Conservation (phyloP, 305 asterid species). For the Withania somnifera region DNA sequence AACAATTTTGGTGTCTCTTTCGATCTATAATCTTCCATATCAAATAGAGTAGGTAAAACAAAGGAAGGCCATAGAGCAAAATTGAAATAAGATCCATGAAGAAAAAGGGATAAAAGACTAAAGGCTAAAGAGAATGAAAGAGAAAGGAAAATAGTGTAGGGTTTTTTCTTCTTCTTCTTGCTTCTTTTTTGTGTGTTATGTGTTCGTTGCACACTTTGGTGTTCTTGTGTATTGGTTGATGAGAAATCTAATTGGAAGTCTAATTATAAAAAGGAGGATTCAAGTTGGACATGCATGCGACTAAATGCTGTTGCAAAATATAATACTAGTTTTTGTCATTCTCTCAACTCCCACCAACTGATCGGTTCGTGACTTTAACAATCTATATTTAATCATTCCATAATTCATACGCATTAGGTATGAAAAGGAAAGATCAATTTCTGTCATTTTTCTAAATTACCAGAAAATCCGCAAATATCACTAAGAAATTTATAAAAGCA, state of each 20-base stretch:
- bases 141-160: background rate
- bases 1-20: constrained; percentile 33
- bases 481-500: background rate
- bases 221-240: background rate
- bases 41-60: constrained; percentile 24
- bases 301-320: background rate
- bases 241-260: constrained; percentile 13
- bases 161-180: background rate
- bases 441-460: background rate
- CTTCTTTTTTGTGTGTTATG: background rate
- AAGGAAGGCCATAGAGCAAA: constrained; percentile 21
- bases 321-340: background rate
- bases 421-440: background rate
- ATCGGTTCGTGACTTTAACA: constrained; percentile 13
- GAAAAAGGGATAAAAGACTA: background rate
- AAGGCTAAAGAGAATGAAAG: background rate
- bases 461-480: background rate
- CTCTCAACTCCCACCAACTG: constrained; percentile 52
- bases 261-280: background rate
- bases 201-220: background rate
- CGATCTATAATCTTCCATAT: constrained; percentile 18
- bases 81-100: constrained; percentile 29
- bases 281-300: constrained; percentile 15
- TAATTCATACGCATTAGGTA: constrained; percentile 3
- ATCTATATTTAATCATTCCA: constrained; percentile 8